Conservation (phyloP, 1,139 yeast genomes). For the Candida labiduridarum region DNA sequence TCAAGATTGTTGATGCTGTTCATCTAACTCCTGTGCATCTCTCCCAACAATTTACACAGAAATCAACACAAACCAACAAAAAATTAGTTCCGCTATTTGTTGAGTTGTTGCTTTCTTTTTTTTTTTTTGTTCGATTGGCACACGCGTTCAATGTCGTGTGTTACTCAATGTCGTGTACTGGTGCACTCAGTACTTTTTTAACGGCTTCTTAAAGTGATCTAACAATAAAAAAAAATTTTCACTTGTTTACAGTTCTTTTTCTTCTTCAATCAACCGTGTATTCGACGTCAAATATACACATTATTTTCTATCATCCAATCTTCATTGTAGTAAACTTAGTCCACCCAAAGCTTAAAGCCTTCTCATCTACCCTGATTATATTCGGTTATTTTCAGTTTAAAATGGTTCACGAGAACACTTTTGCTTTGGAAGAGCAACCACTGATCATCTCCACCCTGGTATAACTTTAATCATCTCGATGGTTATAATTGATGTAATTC, state of each 20-base stretch:
- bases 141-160: not conserved
- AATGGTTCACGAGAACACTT: conserved; percentile 52
- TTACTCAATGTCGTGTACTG: not conserved
- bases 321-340: not conserved
- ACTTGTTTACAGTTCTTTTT: not conserved
- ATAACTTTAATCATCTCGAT: conserved; percentile 19
- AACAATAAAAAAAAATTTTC: not conserved
- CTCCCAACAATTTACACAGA: not conserved
- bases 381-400: conserved; percentile 56
- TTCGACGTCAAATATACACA: not conserved
- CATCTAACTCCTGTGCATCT: not conserved
- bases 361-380: conserved; percentile 54
- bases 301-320: not conserved
- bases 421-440: conserved; percentile 44
- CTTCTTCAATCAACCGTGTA: not conserved
- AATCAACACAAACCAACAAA: not conserved
- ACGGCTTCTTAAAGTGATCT: not conserved
- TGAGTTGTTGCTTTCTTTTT: not conserved
- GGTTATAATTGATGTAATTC: conserved; percentile 24
- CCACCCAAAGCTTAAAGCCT: conserved; percentile 50
- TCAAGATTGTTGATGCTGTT: not conserved
- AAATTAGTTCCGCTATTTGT: not conserved
- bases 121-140: not conserved
- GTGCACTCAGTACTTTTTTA: no score
- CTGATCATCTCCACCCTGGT: conserved; percentile 55